Evolutionary conservation across 2,329 filamentous ascomycete genomes (phyloP).

Genomic region (Ceratocystis alfenasii): DNA sequence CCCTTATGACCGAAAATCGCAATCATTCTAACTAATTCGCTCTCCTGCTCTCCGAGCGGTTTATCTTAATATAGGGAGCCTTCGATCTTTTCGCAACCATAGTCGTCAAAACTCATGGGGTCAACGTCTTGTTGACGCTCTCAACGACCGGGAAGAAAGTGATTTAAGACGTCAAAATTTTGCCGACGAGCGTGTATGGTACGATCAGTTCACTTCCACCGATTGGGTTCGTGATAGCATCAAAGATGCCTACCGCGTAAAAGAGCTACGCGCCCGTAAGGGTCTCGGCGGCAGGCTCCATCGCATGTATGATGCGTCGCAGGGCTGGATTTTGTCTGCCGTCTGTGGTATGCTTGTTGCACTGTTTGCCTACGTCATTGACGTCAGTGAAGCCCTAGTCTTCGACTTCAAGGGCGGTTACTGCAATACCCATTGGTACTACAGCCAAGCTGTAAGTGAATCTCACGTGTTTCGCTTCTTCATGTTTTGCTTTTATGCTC

Average conservation of each 20-base stretch:
- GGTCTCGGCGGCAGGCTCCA: slow-evolving; percentile 71
- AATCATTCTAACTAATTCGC: too few species aligned
- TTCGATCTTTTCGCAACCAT: slow-evolving; percentile 38
- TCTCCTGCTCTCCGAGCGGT: background rate
- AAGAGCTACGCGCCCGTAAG: slow-evolving; percentile 66
- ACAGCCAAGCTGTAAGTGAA: slow-evolving; percentile 51
- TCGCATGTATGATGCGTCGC: slow-evolving; percentile 69
- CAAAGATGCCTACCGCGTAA: slow-evolving; percentile 80
- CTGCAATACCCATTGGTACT: slow-evolving; percentile 59
- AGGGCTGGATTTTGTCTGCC: slow-evolving; percentile 90
- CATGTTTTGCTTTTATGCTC: background rate
- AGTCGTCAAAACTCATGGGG: slow-evolving; percentile 48
- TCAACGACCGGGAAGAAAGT: slow-evolving; percentile 43
- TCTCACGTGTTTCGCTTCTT: slow-evolving; percentile 20
- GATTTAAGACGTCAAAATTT: slow-evolving; percentile 56
- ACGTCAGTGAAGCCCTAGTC: slow-evolving; percentile 70
- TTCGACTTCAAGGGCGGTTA: slow-evolving; percentile 91
- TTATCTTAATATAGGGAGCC: slow-evolving; percentile 24
- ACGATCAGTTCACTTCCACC: slow-evolving; percentile 94
- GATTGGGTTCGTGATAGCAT: slow-evolving; percentile 99
- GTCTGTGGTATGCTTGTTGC: slow-evolving; percentile 81
- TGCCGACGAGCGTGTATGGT: slow-evolving; percentile 85
- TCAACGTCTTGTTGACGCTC: slow-evolving; percentile 49
- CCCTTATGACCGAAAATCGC: background rate
- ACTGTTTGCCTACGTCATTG: slow-evolving; percentile 73